phyloP scores from a whole-genome alignment of 306 rosid genomes.

The Potentilla sterilis region DNA sequence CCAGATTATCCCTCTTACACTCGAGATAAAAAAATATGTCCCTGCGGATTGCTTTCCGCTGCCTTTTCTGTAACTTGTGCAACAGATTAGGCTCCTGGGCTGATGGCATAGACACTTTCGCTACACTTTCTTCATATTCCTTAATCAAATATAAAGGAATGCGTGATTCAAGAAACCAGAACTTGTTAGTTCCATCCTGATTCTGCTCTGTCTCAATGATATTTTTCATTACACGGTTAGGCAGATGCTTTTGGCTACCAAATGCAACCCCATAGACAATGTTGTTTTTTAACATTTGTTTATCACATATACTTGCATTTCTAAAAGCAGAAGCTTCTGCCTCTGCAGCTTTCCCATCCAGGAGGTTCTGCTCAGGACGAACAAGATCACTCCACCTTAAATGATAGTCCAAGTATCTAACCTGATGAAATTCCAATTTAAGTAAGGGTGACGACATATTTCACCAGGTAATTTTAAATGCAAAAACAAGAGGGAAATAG shows the following conservation, averaged over 20 bases:
- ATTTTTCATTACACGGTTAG: conserved; percentile 84
- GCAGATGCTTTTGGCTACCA: conserved; percentile 91
- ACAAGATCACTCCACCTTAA: conserved; percentile 92
- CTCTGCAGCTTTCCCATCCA: conserved; percentile 78
- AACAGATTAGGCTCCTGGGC: conserved; percentile 39
- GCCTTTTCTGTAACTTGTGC: conserved; percentile 43
- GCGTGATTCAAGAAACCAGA: conserved; percentile 83
- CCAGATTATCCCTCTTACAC: conserved; percentile 85
- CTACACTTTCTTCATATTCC: conserved; percentile 62
- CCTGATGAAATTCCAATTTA: conserved; percentile 56
- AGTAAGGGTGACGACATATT: conserved; percentile 15
- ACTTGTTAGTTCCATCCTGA: conserved; percentile 57
- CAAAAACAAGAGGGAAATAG: background rate
- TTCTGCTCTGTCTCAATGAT: conserved; percentile 60
- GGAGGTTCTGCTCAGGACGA: conserved; percentile 85
- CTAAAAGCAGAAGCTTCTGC: conserved; percentile 87
- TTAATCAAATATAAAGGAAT: conserved; percentile 85
- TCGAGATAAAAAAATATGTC: conserved; percentile 72
- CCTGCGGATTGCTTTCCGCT: conserved; percentile 44
- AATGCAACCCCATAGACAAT: conserved; percentile 67
- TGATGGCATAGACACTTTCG: conserved; percentile 30
- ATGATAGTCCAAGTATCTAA: conserved; percentile 77
- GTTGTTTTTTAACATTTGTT: conserved; percentile 55
- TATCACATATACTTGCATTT: conserved; percentile 75
- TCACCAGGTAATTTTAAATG: conserved; percentile 26